Conservation (phyloP, 768 basidiomycete genomes). For the Mycena rosella region DNA sequence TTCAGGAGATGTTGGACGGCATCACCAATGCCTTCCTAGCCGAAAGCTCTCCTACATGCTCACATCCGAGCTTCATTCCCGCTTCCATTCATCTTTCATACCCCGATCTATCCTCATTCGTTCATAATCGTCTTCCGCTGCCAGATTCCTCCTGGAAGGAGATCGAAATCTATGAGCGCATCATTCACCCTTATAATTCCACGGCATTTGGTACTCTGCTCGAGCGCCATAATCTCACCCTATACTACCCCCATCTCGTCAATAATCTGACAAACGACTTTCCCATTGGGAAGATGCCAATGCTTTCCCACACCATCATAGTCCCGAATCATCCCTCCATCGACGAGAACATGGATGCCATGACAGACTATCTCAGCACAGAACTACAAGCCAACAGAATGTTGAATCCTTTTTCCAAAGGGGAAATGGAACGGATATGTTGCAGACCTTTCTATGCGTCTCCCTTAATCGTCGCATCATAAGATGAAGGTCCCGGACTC, state of each 20-base stretch:
- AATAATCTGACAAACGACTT: constrained; percentile 46
- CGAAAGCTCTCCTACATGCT: constrained; percentile 5
- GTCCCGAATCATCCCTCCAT: constrained; percentile 32
- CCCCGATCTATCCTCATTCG: constrained; percentile 33
- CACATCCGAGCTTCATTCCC: no score
- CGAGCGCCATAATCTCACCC: background rate
- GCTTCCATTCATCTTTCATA: no score
- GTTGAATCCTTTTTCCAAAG: constrained; percentile 19
- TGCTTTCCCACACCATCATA: background rate
- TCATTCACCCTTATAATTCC: constrained; percentile 48
- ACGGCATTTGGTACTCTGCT: constrained; percentile 38
- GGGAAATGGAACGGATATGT: background rate
- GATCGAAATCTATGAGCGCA: constrained; percentile 38
- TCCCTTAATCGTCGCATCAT: constrained; percentile 7
- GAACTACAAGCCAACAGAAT: constrained; percentile 9
- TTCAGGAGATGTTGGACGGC: background rate
- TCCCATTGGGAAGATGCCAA: background rate
- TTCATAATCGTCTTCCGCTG: constrained; percentile 33
- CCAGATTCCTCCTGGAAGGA: constrained; percentile 16
- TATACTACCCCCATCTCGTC: constrained; percentile 46
- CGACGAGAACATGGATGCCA: constrained; percentile 3
- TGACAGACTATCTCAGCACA: background rate
- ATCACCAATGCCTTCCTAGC: background rate
- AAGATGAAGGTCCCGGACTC: no score
- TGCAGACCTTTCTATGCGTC: constrained; percentile 17